Conservation (phyloP, 176 grass and related monocot genomes). For the Oryza meridionalis region DNA sequence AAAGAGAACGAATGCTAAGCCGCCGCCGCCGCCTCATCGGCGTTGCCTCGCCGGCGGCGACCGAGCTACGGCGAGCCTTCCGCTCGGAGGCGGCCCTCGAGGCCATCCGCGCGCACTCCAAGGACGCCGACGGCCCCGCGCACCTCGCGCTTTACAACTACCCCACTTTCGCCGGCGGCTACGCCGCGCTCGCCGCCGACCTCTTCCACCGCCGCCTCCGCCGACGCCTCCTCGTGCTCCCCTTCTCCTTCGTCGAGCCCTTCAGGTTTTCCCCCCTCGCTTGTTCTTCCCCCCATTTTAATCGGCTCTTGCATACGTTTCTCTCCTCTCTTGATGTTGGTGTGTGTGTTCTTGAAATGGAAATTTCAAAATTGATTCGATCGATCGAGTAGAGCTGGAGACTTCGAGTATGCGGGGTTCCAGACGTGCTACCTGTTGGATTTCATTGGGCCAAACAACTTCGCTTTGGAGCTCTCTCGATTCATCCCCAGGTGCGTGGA, state of each 20-base stretch:
- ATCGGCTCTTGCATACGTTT: background rate
- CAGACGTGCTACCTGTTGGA: conserved; percentile 84
- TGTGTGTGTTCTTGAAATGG: conserved; percentile 9
- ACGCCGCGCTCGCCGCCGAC: conserved; percentile 71
- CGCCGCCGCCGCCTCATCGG: background rate
- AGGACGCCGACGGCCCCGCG: background rate
- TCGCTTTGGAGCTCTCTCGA: conserved; percentile 61
- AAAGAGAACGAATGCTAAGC: conserved; percentile 29
- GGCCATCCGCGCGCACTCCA: conserved; percentile 47
- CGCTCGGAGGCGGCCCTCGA: conserved; percentile 68
- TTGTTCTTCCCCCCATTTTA: background rate
- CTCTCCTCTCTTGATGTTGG: conserved; percentile 4
- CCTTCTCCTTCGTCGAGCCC: conserved; percentile 80
- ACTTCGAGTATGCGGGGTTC: conserved; percentile 56
- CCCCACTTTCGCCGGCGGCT: conserved; percentile 82
- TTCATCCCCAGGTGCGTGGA: conserved; percentile 54
- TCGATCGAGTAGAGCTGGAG: conserved; percentile 45
- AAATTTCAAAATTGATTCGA: background rate
- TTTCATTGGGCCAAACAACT: conserved; percentile 74
- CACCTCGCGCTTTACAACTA: conserved; percentile 89
- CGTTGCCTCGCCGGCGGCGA: background rate
- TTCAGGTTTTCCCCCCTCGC: conserved; percentile 57
- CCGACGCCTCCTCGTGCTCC: conserved; percentile 59
- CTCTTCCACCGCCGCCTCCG: conserved; percentile 60
- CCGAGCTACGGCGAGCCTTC: conserved; percentile 47